These are phyloP conservation scores for Aspergillus aculeatus DNA, from an alignment of 2,329 filamentous ascomycete species.

Conservation along the genomic window DNA sequence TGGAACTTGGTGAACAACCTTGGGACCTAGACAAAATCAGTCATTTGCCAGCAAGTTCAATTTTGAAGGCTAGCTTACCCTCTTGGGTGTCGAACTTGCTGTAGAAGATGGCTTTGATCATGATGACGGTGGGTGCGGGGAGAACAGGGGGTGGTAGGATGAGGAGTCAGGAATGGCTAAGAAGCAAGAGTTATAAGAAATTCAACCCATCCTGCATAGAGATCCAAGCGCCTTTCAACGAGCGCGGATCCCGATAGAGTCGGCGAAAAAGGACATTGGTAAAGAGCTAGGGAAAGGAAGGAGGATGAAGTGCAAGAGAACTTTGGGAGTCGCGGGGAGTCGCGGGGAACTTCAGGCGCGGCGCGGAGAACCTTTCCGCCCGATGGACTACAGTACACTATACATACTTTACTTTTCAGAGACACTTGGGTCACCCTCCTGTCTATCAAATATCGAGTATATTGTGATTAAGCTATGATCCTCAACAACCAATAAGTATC, in stretches of 20 bases:
- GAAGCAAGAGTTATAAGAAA: neutral
- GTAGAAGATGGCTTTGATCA: conserved; percentile 66
- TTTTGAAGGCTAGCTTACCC: conserved; percentile 35
- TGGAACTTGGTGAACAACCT: conserved; percentile 64
- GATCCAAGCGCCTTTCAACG: neutral
- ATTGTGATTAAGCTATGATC: neutral
- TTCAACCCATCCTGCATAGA: neutral
- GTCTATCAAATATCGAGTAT: neutral
- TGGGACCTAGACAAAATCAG: conserved; percentile 49
- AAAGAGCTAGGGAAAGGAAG: neutral
- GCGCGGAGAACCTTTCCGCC: neutral
- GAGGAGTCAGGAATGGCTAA: neutral
- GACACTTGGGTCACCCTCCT: neutral
- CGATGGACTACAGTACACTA: neutral
- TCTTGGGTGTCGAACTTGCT: conserved; percentile 64
- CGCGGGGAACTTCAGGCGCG: conserved; percentile 3
- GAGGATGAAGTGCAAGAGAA: neutral
- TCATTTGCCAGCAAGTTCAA: conserved; percentile 5
- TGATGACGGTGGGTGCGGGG: conserved; percentile 31
- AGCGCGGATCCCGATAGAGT: neutral
- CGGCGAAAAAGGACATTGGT: neutral
- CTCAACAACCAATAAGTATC: neutral
- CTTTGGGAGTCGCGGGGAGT: neutral
- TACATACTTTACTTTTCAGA: too few species aligned
- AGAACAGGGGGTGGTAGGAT: neutral